Evolutionary conservation across 345 rosid genomes (phyloP), one percentile per base, ranked within the genome.

Genomic region (Trapa bicornis): DNA sequence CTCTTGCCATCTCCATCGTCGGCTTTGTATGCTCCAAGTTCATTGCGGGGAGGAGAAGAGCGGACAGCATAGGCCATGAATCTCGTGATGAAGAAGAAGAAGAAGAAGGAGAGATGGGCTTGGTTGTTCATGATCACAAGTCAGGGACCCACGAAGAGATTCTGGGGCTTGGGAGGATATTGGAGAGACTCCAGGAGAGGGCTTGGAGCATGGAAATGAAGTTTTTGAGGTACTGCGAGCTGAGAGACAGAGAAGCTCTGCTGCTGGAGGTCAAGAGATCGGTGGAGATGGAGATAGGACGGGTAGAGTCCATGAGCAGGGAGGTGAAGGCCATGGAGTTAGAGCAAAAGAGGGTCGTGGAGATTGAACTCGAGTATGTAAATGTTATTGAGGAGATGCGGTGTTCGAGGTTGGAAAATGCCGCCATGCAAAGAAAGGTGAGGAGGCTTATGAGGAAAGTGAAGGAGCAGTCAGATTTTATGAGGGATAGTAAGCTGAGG

Each of bases 1-100:
- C 91, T 61, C 58, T 92, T 57, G 86, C 71, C 36, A 0, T 92
- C n/a, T 86, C 96, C 37, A 71, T 86, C 68, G 80, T 87, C 57
- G 92, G 92, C 74, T 80, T 89, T 65, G 3, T 83, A 47, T 79
- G 53, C 67, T 85, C 88, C 0, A 83, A 67, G 74, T 75, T 83
- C 71, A 70, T 86, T 38, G 47, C 79, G 22, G 73, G 76, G 53
- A 79, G 76, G 74, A 69, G 68, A 29, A 48, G 56, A 15, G 3
- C 17, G 65, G 35, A 67, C n/a, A 43, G 75, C 43, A 61, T 53
- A 14, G 36, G 63, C 22, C 58, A 69, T 66, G 47, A 64, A 11
- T 37, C 45, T 45, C 65, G 61, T 37, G 75, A 81, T 38, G 77
- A 70, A 47, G 75, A 65, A 42, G 77, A 70, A 47, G 75, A 65